Evolutionary conservation across 805 yeast genomes (phyloP).

Genomic region (Metschnikowia matae): DNA sequence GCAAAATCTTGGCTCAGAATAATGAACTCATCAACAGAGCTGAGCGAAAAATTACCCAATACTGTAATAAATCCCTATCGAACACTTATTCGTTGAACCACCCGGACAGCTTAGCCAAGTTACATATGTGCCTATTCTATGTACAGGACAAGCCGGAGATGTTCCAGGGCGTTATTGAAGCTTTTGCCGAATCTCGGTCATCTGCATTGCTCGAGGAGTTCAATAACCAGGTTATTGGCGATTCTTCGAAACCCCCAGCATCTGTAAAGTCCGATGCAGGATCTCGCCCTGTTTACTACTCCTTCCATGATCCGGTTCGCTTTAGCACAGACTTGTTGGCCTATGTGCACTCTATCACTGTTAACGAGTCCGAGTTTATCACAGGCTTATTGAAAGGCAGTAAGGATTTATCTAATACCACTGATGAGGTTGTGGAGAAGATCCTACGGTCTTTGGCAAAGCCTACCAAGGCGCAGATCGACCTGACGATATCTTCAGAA

Average conservation of each 20-base stretch:
- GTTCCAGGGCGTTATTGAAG: slow-evolving; percentile 57
- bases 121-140: slow-evolving; percentile 31
- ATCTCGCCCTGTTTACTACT: slow-evolving; percentile 51
- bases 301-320: slow-evolving; percentile 76
- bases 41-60: slow-evolving; percentile 26
- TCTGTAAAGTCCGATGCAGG: slow-evolving; percentile 8
- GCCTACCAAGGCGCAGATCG: slow-evolving; percentile 61
- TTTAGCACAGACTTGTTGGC: slow-evolving; percentile 87
- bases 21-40: slow-evolving; percentile 45
- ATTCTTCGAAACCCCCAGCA: slow-evolving; percentile 11
- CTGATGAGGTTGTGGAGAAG: slow-evolving; percentile 40
- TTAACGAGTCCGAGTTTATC: slow-evolving; percentile 80
- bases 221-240: slow-evolving; percentile 47
- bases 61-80: slow-evolving; percentile 31
- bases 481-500: slow-evolving; percentile 65
- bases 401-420: slow-evolving; percentile 27
- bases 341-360: slow-evolving; percentile 78
- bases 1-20: slow-evolving; percentile 58
- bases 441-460: slow-evolving; percentile 53
- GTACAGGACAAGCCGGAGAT: slow-evolving; percentile 40
- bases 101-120: slow-evolving; percentile 21
- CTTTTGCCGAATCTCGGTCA: slow-evolving; percentile 68
- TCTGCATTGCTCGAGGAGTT: slow-evolving; percentile 64
- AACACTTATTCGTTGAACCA: slow-evolving; percentile 28
- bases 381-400: slow-evolving; percentile 48